Base-by-base conservation (phyloP, 768 basidiomycete species). In the Podaxis mareebaensis region DNA sequence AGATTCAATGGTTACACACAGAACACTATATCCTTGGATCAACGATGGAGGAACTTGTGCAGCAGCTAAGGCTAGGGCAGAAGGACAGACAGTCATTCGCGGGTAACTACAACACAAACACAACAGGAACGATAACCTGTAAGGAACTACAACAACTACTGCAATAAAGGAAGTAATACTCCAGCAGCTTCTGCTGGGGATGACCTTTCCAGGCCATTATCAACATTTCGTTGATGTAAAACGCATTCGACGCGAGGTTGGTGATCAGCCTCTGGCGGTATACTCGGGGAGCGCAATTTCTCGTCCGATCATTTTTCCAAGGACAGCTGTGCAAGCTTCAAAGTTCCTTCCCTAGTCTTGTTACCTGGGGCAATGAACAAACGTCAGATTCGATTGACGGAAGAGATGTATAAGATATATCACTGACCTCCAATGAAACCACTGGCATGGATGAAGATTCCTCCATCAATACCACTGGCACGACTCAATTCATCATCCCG, bases 381-480 rank as follows among this genome's bases (percentile, higher is more conserved):
- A 20, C 6, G 28, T 46, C 17, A 53, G 22, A 54, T 39, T n/a
- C 33, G 39, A 39, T 28, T 24, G 22, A 39, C 26, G n/a, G 24
- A 33, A n/a, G 7, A 65, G 51, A 55, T 30, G 20, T 33, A 33
- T 2, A 33, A 33, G 33, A 33, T 58, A 60, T 60, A 61, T 60
- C 17, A 60, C 85, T 65, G 66, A 88, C 95, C 95, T 69, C 97
- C 97, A 70, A 95, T 99, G 74, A 99, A 99, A 7, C 97, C 97
- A 63, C 90, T 91, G 0, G 96, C 94, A 76, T 99, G 97, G 26
- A 96, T 88, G 71, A 99, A 99, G 59, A 97, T 86, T 57, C 96
- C 84, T 1, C 89, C 94, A 0, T 86, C 83, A 64, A 98, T 86
- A 2, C 93, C 93, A 15, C 86, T 86, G 6, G 85, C 76, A 66